Conservation (phyloP, 805 yeast genomes). For the Candida piceae region DNA sequence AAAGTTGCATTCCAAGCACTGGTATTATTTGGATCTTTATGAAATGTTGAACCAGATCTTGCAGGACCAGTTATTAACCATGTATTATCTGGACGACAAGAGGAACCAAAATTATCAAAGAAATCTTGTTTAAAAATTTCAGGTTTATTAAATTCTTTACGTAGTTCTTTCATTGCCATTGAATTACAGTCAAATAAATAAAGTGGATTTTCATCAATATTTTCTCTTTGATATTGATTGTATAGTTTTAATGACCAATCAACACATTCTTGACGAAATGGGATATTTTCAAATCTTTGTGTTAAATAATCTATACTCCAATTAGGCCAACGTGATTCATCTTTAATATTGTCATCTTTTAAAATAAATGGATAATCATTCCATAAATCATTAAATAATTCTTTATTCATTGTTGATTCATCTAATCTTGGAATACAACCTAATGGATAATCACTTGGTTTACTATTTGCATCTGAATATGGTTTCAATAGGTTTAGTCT, state of each 20-base stretch:
- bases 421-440: slow-evolving; percentile 48
- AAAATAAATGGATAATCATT: slow-evolving; percentile 54
- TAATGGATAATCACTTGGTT: slow-evolving; percentile 12
- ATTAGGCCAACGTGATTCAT: slow-evolving; percentile 45
- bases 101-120: slow-evolving; percentile 41
- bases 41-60: slow-evolving; percentile 84
- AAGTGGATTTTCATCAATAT: slow-evolving; percentile 77
- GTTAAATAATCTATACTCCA: slow-evolving; percentile 55
- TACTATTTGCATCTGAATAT: slow-evolving; percentile 3
- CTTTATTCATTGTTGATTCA: slow-evolving; percentile 38
- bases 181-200: slow-evolving; percentile 82
- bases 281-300: slow-evolving; percentile 49
- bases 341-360: slow-evolving; percentile 12
- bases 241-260: slow-evolving; percentile 69
- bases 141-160: slow-evolving; percentile 52
- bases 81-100: slow-evolving; percentile 81
- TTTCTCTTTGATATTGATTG: slow-evolving; percentile 51
- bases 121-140: slow-evolving; percentile 51
- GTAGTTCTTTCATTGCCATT: slow-evolving; percentile 54
- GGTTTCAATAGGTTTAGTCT: slow-evolving; percentile 7
- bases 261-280: slow-evolving; percentile 81
- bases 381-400: slow-evolving; percentile 39
- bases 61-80: slow-evolving; percentile 87
- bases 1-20: slow-evolving; percentile 86
- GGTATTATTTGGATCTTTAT: slow-evolving; percentile 88